Evolutionary conservation across 164 flowering plant genomes (phyloP).

Genomic region (Piper longum): DNA sequence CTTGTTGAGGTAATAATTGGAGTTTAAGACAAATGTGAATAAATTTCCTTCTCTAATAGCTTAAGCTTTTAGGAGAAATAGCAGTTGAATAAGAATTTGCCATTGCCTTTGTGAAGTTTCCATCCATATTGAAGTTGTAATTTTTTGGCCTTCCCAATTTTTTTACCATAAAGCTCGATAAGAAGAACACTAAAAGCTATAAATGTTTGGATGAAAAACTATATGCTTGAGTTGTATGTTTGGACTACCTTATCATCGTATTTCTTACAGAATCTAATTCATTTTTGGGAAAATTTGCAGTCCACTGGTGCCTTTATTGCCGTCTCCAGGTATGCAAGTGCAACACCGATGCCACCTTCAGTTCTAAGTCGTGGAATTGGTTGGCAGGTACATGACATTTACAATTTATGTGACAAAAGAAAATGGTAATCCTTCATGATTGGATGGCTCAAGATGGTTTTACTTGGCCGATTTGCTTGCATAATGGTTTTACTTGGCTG

Average conservation of each 20-base stretch:
- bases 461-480: neutral
- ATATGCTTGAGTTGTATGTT: no score
- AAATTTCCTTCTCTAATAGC: neutral
- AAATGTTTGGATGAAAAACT: no score
- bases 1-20: constrained; percentile 58
- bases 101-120: no score
- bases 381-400: constrained; percentile 63
- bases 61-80: no score
- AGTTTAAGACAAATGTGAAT: neutral
- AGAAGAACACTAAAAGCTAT: no score
- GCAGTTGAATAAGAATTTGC: no score
- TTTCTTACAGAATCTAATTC: neutral
- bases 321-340: constrained; percentile 80
- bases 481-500: neutral
- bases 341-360: constrained; percentile 83
- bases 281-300: constrained; percentile 22
- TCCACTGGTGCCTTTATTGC: constrained; percentile 74
- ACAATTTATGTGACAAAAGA: no score
- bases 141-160: no score
- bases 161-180: no score
- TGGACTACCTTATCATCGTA: no score
- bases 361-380: constrained; percentile 87
- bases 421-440: neutral
- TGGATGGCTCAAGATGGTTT: neutral
- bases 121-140: no score